Percentiles rank a stretch among this genome's conserved stretches.
Evolutionary conservation across 768 basidiomycete species (phyloP).

Genomic region (Nevesoporus exiguus): DNA sequence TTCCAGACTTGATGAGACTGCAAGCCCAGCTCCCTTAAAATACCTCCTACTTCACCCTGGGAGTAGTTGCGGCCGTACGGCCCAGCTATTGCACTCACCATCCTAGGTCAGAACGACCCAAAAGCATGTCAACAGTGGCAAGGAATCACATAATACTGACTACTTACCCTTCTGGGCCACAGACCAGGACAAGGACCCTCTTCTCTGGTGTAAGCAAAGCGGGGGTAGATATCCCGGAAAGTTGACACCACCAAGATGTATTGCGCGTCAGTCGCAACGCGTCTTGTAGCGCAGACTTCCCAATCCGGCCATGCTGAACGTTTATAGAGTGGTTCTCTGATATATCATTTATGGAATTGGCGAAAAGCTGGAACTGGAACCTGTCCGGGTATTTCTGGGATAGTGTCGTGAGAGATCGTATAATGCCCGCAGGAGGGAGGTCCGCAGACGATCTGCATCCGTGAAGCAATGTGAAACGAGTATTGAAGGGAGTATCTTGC

Average conservation of each 20-base stretch:
- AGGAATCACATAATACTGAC: slow-evolving; percentile 40
- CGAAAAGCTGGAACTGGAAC: slow-evolving; percentile 59
- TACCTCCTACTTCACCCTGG: slow-evolving; percentile 68
- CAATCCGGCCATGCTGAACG: slow-evolving; percentile 53
- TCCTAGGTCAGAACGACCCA: slow-evolving; percentile 40
- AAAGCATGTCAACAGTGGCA: background rate
- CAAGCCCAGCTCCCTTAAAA: slow-evolving; percentile 62
- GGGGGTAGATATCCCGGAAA: slow-evolving; percentile 16
- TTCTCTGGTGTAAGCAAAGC: slow-evolving; percentile 26
- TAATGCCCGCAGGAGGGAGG: slow-evolving; percentile 63
- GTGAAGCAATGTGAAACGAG: slow-evolving; percentile 72
- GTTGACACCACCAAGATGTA: slow-evolving; percentile 30
- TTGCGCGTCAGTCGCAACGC: slow-evolving; percentile 33
- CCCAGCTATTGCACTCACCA: slow-evolving; percentile 73
- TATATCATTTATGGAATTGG: slow-evolving; percentile 41
- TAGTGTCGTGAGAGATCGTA: slow-evolving; percentile 49
- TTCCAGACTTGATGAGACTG: slow-evolving; percentile 66
- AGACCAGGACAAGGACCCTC: slow-evolving; percentile 66
- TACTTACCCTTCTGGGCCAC: slow-evolving; percentile 79
- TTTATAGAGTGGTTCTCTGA: slow-evolving; percentile 16
- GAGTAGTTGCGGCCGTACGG: slow-evolving; percentile 74
- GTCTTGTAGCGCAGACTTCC: slow-evolving; percentile 43
- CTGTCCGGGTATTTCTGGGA: slow-evolving; percentile 51
- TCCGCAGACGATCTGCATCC: slow-evolving; percentile 59
- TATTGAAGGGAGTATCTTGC: slow-evolving; percentile 27